phyloP scores from a whole-genome alignment of 148 eudicot species.

The Bassia scoparia region DNA sequence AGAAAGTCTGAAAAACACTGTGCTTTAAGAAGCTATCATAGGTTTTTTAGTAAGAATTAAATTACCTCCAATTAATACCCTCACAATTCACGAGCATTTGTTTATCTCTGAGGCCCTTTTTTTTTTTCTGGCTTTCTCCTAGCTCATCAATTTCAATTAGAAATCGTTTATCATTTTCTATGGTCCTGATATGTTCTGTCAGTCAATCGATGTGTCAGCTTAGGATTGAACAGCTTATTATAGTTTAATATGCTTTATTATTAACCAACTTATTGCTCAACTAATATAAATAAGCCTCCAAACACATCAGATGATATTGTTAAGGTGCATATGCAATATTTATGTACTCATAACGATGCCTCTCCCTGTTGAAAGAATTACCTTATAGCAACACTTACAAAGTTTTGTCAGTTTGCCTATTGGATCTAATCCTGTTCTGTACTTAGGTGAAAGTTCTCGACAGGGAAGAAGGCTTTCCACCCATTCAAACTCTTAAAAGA shows the following conservation, averaged over 20 bases:
- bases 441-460: constrained; percentile 34
- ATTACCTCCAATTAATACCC: not conserved
- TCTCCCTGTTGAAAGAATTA: no score
- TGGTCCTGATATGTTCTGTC: not conserved
- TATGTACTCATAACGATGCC: not conserved
- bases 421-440: constrained; percentile 10
- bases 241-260: no score
- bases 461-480: constrained; percentile 43
- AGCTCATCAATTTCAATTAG: not conserved
- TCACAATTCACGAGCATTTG: not conserved
- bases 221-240: not conserved
- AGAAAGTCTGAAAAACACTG: not conserved
- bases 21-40: not conserved
- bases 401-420: not conserved
- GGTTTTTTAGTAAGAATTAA: not conserved
- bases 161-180: no score
- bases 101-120: not conserved
- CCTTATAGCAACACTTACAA: not conserved
- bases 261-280: no score
- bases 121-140: not conserved
- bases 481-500: constrained; percentile 57
- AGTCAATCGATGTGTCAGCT: not conserved
- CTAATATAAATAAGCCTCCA: no score
- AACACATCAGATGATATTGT: not conserved
- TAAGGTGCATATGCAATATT: not conserved